Conservation (phyloP, 768 basidiomycete species). For the Paxillus involutus region DNA sequence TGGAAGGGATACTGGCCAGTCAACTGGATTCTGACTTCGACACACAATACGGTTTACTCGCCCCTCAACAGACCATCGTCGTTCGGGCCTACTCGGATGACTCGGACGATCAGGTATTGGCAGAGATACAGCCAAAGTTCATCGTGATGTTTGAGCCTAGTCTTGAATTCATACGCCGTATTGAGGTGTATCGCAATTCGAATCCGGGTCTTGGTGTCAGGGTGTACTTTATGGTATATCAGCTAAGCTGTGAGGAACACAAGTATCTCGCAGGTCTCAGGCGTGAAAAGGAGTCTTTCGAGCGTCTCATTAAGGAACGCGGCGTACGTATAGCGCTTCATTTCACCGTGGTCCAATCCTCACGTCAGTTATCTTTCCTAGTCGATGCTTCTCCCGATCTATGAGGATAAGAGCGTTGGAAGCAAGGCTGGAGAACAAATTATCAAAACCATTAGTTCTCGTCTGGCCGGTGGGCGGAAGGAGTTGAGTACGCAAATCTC, state of each 20-base stretch:
- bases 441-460: conserved; percentile 79
- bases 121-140: conserved; percentile 87
- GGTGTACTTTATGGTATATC: conserved; percentile 96
- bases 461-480: conserved; percentile 84
- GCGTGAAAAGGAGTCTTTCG: conserved; percentile 92
- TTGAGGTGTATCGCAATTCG: conserved; percentile 90
- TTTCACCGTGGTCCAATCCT: background rate
- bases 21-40: conserved; percentile 63
- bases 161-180: conserved; percentile 86
- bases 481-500: conserved; percentile 65
- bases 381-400: conserved; percentile 88
- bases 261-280: conserved; percentile 88
- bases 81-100: conserved; percentile 91
- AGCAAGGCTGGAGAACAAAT: conserved; percentile 48
- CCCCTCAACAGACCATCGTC: conserved; percentile 77
- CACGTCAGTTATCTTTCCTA: conserved; percentile 27
- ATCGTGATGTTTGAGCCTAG: conserved; percentile 96
- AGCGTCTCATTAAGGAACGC: conserved; percentile 87
- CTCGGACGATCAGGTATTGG: conserved; percentile 84
- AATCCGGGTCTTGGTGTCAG: conserved; percentile 81
- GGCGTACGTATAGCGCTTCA: conserved; percentile 56
- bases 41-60: conserved; percentile 73
- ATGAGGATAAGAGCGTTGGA: conserved; percentile 54
- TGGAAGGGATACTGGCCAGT: conserved; percentile 26
- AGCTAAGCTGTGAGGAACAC: conserved; percentile 91